Base-by-base conservation (phyloP, 2,329 filamentous ascomycete species). In the Ascochyta lentis region DNA sequence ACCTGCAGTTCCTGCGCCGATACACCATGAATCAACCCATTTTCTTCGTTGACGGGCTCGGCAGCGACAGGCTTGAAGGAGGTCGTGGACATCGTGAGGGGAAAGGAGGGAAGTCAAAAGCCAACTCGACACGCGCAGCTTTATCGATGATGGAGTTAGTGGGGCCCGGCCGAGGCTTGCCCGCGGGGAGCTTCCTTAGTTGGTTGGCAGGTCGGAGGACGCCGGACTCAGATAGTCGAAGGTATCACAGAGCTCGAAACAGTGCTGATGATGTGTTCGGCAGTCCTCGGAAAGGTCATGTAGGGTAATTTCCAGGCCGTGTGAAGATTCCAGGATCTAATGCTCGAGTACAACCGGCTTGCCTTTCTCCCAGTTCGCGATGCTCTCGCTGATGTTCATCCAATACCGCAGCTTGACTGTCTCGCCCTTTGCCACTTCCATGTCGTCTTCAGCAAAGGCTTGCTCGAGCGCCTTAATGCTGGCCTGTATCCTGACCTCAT, bases 291-390 rank as follows among this genome's bases (percentile, higher is more conserved):
- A 29, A 6, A 26, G 10, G 8, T 41, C 15, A 23, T 34, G 41
- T 29, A 51, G 47, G 53, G 38, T 51, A 46, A 22, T 34, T 51
- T 56, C 43, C 26, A 24, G 12, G 9, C 22, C n/a, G 41, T 26
- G 24, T 38, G 12, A 7, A 12, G 42, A 23, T 6, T 43, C 24
- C 24, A n/a, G 35, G 27, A 27, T 19, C 26, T 53, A 87, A 77
- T 86, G 84, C 58, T 82, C 75, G 64, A 87, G 64, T 41, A 83
- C 77, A 54, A 86, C 81, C 60, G 82, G 74, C 78, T 86, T 89
- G 5, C 92, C 93, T 67, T 82, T 86, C 81, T 96, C 92, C 93
- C 94, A 97, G 60, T 88, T 85, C 71, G 89, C 81, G 69, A 97
- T 79, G 42, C 87, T 90, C 75, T 96, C 89, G 59, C 86, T 84